Evolutionary conservation across 2,329 filamentous ascomycete genomes (phyloP).

Genomic region (Nigrograna mackinnonii): DNA sequence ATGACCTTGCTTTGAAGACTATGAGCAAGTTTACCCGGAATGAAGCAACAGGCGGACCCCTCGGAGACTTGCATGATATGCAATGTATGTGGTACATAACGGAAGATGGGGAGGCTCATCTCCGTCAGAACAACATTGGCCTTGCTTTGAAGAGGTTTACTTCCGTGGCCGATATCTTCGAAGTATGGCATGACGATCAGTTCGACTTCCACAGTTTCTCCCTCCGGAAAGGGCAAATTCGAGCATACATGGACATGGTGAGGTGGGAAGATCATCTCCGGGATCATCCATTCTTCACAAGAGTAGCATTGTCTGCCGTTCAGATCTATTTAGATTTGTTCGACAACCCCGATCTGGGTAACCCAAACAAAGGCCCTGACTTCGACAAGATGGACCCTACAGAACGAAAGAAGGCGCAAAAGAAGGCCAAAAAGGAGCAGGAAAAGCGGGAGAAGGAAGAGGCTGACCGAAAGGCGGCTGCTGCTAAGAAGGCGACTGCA

Average conservation of each 20-base stretch:
- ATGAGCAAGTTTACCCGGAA: conserved; percentile 94
- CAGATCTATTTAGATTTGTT: conserved; percentile 78
- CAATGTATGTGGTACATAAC: conserved; percentile 97
- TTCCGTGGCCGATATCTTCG: conserved; percentile 87
- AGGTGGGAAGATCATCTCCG: conserved; percentile 91
- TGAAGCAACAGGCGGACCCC: conserved; percentile 82
- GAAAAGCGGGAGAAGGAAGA: conserved; percentile 74
- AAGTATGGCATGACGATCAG: conserved; percentile 97
- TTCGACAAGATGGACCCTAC: conserved; percentile 55
- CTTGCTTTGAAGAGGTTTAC: conserved; percentile 93
- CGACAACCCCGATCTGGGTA: conserved; percentile 71
- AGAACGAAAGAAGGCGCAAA: conserved; percentile 83
- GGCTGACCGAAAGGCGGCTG: conserved; percentile 78
- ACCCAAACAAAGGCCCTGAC: conserved; percentile 65
- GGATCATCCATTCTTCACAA: conserved; percentile 90
- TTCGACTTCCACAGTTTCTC: conserved; percentile 99
- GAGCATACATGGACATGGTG: conserved; percentile 94
- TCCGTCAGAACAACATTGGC: conserved; percentile 78
- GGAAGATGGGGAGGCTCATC: conserved; percentile 89
- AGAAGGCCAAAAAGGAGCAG: conserved; percentile 84
- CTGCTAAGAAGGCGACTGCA: conserved; percentile 60
- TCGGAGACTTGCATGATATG: conserved; percentile 95
- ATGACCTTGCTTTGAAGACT: conserved; percentile 81
- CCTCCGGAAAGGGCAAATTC: conserved; percentile 92
- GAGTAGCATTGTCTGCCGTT: conserved; percentile 80